These are phyloP conservation scores for Lumnitzera racemosa DNA, from an alignment of 345 rosid genomes.

Conservation along the genomic window DNA sequence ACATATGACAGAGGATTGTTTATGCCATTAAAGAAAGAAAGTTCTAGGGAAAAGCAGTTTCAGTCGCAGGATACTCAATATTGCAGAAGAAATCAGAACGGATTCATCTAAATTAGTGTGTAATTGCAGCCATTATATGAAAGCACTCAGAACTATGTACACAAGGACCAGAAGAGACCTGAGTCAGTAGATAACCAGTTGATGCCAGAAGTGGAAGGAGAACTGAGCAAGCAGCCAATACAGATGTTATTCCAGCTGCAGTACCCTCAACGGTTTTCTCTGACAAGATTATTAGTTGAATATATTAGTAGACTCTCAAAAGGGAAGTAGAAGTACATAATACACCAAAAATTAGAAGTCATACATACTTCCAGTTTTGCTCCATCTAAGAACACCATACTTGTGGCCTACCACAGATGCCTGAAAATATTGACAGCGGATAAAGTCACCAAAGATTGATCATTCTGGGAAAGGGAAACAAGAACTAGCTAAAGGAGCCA, in stretches of 20 bases:
- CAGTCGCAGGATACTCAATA: not conserved
- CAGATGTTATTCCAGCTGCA: constrained; percentile 89
- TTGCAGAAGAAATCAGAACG: not conserved
- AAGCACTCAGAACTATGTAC: not conserved
- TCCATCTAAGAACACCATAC: constrained; percentile 92
- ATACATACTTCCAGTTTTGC: constrained; percentile 78
- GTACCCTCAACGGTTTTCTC: constrained; percentile 98
- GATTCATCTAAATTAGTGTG: too few species aligned
- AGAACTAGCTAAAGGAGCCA: too few species aligned
- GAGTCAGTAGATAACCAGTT: constrained; percentile 60
- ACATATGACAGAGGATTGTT: not conserved
- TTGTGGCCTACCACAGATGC: constrained; percentile 98
- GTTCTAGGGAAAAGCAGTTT: not conserved
- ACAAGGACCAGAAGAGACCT: constrained; percentile 34
- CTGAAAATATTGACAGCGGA: constrained; percentile 27
- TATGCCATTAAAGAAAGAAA: not conserved
- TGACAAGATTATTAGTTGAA: constrained; percentile 19
- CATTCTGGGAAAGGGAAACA: too few species aligned
- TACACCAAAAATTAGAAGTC: not conserved
- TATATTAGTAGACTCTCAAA: constrained; percentile 10
- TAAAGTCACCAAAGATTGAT: not conserved
- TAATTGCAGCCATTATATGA: not conserved
- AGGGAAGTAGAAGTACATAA: not conserved
- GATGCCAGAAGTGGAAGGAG: constrained; percentile 85
- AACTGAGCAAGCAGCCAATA: constrained; percentile 68